Percentiles rank a stretch among this genome's conserved stretches.
Evolutionary conservation across 75 land plant species (phyloP).

Genomic region (Pinus tabuliformis): DNA sequence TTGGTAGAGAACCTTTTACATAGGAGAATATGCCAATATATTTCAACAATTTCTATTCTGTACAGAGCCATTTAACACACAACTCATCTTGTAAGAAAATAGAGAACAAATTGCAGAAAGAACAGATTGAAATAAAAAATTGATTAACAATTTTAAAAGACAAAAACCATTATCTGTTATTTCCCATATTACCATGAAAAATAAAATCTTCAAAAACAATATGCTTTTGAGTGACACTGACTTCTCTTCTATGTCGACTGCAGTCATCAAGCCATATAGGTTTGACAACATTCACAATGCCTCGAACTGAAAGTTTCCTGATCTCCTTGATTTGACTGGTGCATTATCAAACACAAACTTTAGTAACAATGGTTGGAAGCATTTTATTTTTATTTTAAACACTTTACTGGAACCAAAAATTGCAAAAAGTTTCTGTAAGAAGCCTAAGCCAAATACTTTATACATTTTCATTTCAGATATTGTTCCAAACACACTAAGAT

Average conservation of each 20-base stretch:
- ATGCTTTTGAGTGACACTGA: slow-evolving; percentile 51
- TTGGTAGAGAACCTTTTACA: neutral
- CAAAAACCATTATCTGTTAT: too few species aligned
- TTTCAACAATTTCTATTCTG: neutral
- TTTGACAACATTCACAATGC: slow-evolving; percentile 66
- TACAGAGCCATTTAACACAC: neutral
- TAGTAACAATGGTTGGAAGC: neutral
- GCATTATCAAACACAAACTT: neutral
- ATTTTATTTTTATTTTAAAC: neutral
- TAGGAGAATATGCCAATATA: neutral
- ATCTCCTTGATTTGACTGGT: slow-evolving; percentile 71
- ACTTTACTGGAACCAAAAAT: neutral
- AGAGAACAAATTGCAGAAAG: neutral
- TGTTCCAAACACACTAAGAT: neutral
- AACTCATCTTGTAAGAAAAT: neutral
- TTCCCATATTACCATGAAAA: slow-evolving; percentile 34
- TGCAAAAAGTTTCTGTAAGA: too few species aligned
- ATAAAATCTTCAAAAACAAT: slow-evolving; percentile 41
- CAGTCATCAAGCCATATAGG: slow-evolving; percentile 90
- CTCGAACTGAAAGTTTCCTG: slow-evolving; percentile 58
- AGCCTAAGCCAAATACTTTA: too few species aligned
- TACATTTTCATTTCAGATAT: neutral
- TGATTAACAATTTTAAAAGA: slow-evolving; percentile 5
- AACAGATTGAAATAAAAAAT: neutral
- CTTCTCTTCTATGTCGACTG: slow-evolving; percentile 50